Base-by-base conservation (phyloP, 805 yeast species). In the Yamadazyma endophytica region DNA sequence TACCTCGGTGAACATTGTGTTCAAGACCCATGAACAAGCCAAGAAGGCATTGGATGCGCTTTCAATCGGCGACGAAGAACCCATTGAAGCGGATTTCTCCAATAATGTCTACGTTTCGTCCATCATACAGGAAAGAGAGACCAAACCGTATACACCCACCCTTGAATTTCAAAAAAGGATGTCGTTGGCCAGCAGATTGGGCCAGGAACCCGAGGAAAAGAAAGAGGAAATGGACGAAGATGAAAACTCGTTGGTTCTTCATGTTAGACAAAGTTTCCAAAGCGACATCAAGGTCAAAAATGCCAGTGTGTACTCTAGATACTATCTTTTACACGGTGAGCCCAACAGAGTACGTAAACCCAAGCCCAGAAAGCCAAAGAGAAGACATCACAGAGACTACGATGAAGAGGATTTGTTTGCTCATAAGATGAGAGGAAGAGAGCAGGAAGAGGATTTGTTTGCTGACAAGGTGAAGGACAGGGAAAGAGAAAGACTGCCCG, bases 311-410 rank as follows among this genome's bases (percentile, higher is more conserved):
- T 69, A 68, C 32, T 78, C 85, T 13, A 54, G 83, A 23, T 82
- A 79, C 54, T 82, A 82, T 56, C 58, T 79, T 35, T 49, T 77
- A 12, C 80, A 82, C 42, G 90, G 90, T 3, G 88, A 79, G 48
- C 90, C 88, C 3, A 75, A 75, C 36, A 50, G 58, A 48, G n/a
- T n/a, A n/a, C n/a, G n/a, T n/a, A 60, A 44, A 46, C 70, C 52
- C 4, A 26, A 36, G n/a, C 32, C 21, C 9, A 37, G 36, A 29
- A 38, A 21, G 30, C 18, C 20, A 19, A 28, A 32, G 31, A 29
- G 34, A 25, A 26, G 31, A n/a, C 33, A 29, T 16, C 31, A 39
- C 16, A 28, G 42, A 16, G 45, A 33, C 15, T 23, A 35, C 31
- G 35, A 34, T 26, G 42, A 45, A 17, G 64, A 54, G 18, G 73